Percentiles rank a stretch among this genome's conserved stretches.
phyloP scores from a whole-genome alignment of 2,329 filamentous ascomycete species.

The Endoconidiophora polonica region DNA sequence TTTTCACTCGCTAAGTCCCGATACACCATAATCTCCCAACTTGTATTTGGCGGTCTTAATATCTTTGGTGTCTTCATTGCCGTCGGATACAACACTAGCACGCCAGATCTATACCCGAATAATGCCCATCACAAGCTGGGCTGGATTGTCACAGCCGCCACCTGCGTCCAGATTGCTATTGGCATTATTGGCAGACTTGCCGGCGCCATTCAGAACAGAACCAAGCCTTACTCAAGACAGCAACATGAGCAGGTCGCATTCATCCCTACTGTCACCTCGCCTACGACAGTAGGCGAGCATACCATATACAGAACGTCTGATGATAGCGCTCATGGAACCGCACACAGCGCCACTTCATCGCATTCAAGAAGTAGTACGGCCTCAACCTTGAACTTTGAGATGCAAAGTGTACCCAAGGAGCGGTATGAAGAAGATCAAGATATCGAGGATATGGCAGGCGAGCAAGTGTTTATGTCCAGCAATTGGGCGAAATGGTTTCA shows the following conservation, averaged over 20 bases:
- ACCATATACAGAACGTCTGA: slow-evolving; percentile 42
- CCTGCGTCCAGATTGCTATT: slow-evolving; percentile 53
- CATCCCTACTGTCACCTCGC: background rate
- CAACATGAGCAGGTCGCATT: slow-evolving; percentile 8
- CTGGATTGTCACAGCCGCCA: slow-evolving; percentile 64
- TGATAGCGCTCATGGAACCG: slow-evolving; percentile 61
- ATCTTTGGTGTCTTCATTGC: slow-evolving; percentile 46
- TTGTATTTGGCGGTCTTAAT: slow-evolving; percentile 49
- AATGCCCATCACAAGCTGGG: slow-evolving; percentile 82
- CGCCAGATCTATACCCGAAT: slow-evolving; percentile 70
- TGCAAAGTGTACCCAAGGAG: slow-evolving; percentile 27
- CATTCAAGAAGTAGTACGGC: slow-evolving; percentile 38
- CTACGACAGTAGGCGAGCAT: slow-evolving; percentile 25
- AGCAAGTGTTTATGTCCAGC: background rate
- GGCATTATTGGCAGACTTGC: slow-evolving; percentile 46
- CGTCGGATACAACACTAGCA: slow-evolving; percentile 60
- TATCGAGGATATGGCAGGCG: slow-evolving; percentile 21
- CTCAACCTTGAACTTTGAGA: slow-evolving; percentile 34
- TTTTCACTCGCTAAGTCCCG: slow-evolving; percentile 68
- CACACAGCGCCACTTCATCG: slow-evolving; percentile 49
- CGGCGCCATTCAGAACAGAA: slow-evolving; percentile 17
- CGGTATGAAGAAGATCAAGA: slow-evolving; percentile 26
- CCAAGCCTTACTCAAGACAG: slow-evolving; percentile 4
- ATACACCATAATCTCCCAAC: slow-evolving; percentile 52
- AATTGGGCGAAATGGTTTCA: background rate